These are phyloP conservation scores for Lasiosphaeria ovina DNA, from an alignment of 495 filamentous ascomycete genomes.

Conservation along the genomic window DNA sequence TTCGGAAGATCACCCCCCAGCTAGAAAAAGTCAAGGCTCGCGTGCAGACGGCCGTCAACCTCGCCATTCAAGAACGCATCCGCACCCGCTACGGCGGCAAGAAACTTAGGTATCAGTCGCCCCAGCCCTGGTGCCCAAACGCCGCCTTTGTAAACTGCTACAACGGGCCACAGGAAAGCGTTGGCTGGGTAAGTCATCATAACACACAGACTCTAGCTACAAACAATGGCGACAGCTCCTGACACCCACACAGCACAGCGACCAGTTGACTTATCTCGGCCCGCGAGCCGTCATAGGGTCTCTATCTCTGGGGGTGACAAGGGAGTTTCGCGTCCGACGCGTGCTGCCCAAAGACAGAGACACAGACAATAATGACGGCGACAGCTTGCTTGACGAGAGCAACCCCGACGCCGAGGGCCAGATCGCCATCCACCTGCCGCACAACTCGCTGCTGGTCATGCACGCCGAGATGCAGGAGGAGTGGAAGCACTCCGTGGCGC, in stretches of 20 bases:
- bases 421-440: constrained; percentile 86
- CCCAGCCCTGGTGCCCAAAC: constrained; percentile 74
- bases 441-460: constrained; percentile 93
- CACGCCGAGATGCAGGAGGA: constrained; percentile 86
- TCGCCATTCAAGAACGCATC: constrained; percentile 66
- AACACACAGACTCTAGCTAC: background rate
- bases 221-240: background rate
- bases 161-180: constrained; percentile 69
- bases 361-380: constrained; percentile 26
- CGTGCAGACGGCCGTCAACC: constrained; percentile 73
- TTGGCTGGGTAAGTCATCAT: constrained; percentile 61
- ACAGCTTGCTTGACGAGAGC: constrained; percentile 20
- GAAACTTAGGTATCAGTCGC: constrained; percentile 76
- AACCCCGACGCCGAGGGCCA: constrained; percentile 64
- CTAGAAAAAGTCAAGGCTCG: constrained; percentile 62
- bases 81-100: constrained; percentile 57
- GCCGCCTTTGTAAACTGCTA: constrained; percentile 95
- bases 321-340: constrained; percentile 85
- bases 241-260: constrained; percentile 55
- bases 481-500: constrained; percentile 77
- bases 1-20: constrained; percentile 68
- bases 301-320: constrained; percentile 79
- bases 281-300: constrained; percentile 86
- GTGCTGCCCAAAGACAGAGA: constrained; percentile 59
- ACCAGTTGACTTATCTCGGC: constrained; percentile 90